These are phyloP conservation scores for Ganoderma meredithae DNA, from an alignment of 1,284 basidiomycete genomes.

Conservation along the genomic window DNA sequence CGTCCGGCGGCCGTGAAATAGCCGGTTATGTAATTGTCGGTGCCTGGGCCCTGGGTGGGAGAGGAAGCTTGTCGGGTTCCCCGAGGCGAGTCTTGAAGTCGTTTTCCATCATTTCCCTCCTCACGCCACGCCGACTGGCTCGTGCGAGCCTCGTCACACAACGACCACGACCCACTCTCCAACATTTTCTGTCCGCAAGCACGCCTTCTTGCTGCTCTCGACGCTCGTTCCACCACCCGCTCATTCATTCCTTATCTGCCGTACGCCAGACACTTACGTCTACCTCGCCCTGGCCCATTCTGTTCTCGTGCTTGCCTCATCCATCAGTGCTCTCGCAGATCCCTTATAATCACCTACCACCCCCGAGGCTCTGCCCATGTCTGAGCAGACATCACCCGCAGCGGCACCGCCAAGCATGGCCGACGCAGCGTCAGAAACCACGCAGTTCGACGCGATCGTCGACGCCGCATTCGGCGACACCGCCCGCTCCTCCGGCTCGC, in stretches of 20 bases:
- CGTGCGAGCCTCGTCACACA: conserved; percentile 1
- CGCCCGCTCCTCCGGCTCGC: conserved; percentile 31
- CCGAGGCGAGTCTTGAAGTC: neutral
- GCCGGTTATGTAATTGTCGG: too few relatives aligned
- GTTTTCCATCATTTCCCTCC: conserved; percentile 1
- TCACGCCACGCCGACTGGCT: neutral
- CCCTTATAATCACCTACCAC: neutral
- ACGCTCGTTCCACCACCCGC: neutral
- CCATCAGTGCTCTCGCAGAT: neutral
- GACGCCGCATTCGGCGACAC: conserved; percentile 24
- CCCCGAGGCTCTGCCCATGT: neutral
- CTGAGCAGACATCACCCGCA: conserved; percentile 8
- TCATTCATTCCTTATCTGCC: neutral
- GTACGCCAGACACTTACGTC: neutral
- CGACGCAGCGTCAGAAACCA: conserved; percentile 1
- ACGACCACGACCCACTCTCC: neutral
- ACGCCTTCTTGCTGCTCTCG: neutral
- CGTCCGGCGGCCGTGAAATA: too few relatives aligned
- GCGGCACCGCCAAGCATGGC: neutral
- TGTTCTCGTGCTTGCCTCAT: neutral
- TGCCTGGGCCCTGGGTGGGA: too few relatives aligned
- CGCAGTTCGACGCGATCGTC: conserved; percentile 25
- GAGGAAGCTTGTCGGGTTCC: neutral
- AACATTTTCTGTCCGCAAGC: too few relatives aligned
- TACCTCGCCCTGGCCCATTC: neutral